phyloP scores from a whole-genome alignment of 352 stramenopile species.

The Globisporangium orthogonon region DNA sequence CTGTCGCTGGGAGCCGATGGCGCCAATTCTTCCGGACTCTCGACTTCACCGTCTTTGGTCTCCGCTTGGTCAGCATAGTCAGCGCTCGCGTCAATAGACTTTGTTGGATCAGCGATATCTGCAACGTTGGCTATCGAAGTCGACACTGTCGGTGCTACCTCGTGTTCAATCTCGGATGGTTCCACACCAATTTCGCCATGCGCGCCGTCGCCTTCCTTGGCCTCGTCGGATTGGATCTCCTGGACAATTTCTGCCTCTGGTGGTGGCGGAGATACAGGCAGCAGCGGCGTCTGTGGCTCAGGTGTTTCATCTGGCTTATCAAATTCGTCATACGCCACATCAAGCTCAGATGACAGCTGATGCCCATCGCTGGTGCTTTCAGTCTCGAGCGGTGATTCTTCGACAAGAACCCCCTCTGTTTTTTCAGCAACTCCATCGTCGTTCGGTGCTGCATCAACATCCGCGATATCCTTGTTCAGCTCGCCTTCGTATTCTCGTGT shows the following conservation, averaged over 20 bases:
- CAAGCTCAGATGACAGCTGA: background rate
- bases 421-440: background rate
- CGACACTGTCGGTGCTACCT: background rate
- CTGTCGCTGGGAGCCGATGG: background rate
- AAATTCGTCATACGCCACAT: constrained; percentile 7
- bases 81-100: background rate
- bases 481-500: background rate
- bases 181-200: background rate
- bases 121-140: too few species aligned
- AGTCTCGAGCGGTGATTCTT: background rate
- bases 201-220: background rate
- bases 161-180: background rate
- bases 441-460: background rate
- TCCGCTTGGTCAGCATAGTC: background rate
- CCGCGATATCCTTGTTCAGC: background rate
- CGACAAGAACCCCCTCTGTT: background rate
- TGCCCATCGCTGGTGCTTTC: background rate
- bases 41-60: background rate
- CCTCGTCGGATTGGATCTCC: background rate
- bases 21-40: background rate
- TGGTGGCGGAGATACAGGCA: background rate
- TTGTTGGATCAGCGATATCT: background rate
- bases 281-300: background rate
- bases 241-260: background rate
- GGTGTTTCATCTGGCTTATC: constrained; percentile 1